Base-by-base conservation (phyloP, 2,329 filamentous ascomycete genomes). In the Tolypocladium ovalisporum region DNA sequence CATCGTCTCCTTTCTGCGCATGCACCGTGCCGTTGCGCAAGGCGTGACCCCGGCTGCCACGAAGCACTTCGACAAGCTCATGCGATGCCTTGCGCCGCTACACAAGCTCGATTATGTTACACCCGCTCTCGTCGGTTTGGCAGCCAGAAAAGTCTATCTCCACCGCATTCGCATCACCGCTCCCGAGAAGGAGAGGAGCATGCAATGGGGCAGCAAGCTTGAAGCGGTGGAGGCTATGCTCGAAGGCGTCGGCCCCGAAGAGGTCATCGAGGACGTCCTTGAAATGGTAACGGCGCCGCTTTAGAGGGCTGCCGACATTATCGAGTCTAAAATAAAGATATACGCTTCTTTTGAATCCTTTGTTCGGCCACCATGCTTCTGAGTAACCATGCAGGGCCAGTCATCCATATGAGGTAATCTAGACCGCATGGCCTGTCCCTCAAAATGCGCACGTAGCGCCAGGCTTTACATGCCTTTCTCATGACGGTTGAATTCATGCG, bases 141-240 rank as follows among this genome's bases (percentile, higher is more conserved):
- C 94, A 6, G 86, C 87, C 2, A 84, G 84, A 60, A 97, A 97
- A 74, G 82, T 96, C 29, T 99, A 96, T 67, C 79, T 88, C 22
- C 94, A 99, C 73, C 86, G 91, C 10, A 84, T 99, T 36, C 72
- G 82, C 17, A 80, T 97, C 57, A 83, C 87, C 0, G 72, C 74
- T 1, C 80, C 89, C 1, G 80, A 84, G 60, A 83, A 85, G 58
- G 94, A 97, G 74, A 80, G 91, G 53, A 97, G 91, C 69, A 81
- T 96, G 76, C 90, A 96, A 70, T 99, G 95, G 85, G 94, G 94
- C 0, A 97, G 93, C 70, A 85, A 88, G 56, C 63, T 87, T 0
- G 78, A 80, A 35, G 88, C 88, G 4, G 83, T 97, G 1, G 78
- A 81, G 61, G 77, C 80, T 19, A 63, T 91, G 54, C 72, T 97